phyloP scores from a whole-genome alignment of 345 rosid genomes.

The Eucalyptus polyanthemos region DNA sequence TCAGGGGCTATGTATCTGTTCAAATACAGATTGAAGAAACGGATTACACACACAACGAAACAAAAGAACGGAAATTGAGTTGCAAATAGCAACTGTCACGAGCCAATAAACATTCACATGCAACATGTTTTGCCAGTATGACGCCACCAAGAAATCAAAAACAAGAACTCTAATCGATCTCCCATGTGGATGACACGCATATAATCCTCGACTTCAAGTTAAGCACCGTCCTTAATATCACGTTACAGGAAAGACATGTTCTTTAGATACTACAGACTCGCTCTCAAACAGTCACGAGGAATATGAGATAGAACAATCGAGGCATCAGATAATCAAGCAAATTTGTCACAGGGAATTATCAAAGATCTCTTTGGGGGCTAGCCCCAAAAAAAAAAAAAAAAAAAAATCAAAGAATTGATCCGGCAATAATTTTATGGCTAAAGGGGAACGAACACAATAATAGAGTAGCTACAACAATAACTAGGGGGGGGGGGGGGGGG shows the following conservation, averaged over 20 bases:
- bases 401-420: background rate
- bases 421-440: background rate
- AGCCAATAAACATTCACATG: background rate
- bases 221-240: background rate
- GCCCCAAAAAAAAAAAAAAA: background rate
- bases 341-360: background rate
- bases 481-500: background rate
- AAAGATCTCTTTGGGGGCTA: background rate
- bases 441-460: background rate
- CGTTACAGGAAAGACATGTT: background rate
- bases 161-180: background rate
- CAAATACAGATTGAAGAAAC: background rate
- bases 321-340: background rate
- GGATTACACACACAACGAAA: background rate
- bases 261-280: background rate
- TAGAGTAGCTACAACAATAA: background rate
- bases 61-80: background rate
- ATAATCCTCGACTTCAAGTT: background rate
- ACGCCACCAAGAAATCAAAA: background rate
- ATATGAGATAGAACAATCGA: background rate
- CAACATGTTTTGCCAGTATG: background rate
- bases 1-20: constrained; percentile 36
- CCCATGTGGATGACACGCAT: background rate
- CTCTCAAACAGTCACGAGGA: background rate
- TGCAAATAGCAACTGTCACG: background rate